Evolutionary conservation across 352 stramenopile species (phyloP).

Genomic region (Phytophthora idaei): DNA sequence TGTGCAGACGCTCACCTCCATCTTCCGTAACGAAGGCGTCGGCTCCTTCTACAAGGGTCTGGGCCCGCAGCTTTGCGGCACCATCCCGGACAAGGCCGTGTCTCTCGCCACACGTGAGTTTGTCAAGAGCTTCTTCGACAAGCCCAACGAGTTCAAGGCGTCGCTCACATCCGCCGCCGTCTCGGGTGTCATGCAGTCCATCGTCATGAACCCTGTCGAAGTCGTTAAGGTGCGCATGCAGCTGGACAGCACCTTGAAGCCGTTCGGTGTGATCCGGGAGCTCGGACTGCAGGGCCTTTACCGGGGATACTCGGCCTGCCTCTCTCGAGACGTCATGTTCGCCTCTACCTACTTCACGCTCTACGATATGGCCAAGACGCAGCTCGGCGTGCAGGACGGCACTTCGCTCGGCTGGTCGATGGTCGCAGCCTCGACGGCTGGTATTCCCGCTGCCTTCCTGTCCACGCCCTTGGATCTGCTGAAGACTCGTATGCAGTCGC

Average conservation of each 20-base stretch:
- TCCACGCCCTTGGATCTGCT: slow-evolving; percentile 79
- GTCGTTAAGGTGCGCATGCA: slow-evolving; percentile 88
- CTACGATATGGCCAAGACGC: slow-evolving; percentile 75
- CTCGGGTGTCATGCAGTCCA: slow-evolving; percentile 72
- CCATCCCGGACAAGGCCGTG: slow-evolving; percentile 82
- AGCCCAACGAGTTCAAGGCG: slow-evolving; percentile 74
- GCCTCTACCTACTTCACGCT: slow-evolving; percentile 82
- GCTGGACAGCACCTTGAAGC: slow-evolving; percentile 73
- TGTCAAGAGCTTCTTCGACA: slow-evolving; percentile 76
- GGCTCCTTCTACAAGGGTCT: slow-evolving; percentile 83
- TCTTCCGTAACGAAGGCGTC: slow-evolving; percentile 66
- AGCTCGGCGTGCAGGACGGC: slow-evolving; percentile 66
- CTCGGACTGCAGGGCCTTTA: slow-evolving; percentile 71
- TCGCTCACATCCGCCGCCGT: slow-evolving; percentile 71
- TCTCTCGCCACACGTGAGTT: slow-evolving; percentile 81
- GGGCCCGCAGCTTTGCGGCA: slow-evolving; percentile 71
- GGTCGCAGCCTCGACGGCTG: slow-evolving; percentile 66
- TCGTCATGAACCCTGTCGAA: slow-evolving; percentile 87
- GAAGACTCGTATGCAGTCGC: slow-evolving; percentile 85
- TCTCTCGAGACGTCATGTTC: slow-evolving; percentile 77
- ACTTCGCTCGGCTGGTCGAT: slow-evolving; percentile 77
- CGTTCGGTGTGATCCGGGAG: slow-evolving; percentile 59
- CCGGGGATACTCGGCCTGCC: slow-evolving; percentile 73
- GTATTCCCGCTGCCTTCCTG: slow-evolving; percentile 77
- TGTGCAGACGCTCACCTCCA: slow-evolving; percentile 58